These are phyloP conservation scores for Asterophora parasitica DNA, from an alignment of 768 basidiomycete species.

Conservation along the genomic window DNA sequence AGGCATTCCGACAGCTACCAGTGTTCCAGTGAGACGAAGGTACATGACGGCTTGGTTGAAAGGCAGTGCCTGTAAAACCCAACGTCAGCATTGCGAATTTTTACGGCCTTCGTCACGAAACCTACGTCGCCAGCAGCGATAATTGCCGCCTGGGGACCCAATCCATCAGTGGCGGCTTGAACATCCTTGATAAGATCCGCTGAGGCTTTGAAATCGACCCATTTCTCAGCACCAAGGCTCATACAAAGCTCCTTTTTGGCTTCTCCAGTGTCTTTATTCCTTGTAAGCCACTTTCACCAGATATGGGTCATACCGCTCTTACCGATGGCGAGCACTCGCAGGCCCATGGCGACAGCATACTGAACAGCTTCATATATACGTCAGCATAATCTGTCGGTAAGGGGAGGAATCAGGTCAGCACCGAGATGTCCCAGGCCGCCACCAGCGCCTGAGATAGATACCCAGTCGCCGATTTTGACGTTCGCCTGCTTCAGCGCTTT, in stretches of 20 bases:
- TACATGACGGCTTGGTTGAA: slow-evolving; percentile 62
- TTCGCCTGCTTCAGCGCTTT: slow-evolving; percentile 68
- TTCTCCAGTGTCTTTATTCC: slow-evolving; percentile 63
- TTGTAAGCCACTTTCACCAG: neutral
- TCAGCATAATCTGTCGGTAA: neutral
- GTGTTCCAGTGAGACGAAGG: slow-evolving; percentile 59
- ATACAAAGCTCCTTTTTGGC: slow-evolving; percentile 59
- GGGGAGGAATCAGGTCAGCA: slow-evolving; percentile 13
- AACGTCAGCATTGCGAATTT: too few relatives aligned
- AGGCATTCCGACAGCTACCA: slow-evolving; percentile 70
- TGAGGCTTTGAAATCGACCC: slow-evolving; percentile 71
- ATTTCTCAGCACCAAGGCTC: slow-evolving; percentile 54
- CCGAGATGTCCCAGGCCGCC: slow-evolving; percentile 79
- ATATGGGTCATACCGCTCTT: neutral
- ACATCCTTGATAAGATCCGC: slow-evolving; percentile 59
- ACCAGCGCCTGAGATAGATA: slow-evolving; percentile 71
- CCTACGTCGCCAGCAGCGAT: slow-evolving; percentile 51
- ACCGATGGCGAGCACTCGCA: slow-evolving; percentile 57
- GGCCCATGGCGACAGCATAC: slow-evolving; percentile 71
- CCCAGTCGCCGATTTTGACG: slow-evolving; percentile 60
- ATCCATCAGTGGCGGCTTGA: slow-evolving; percentile 53
- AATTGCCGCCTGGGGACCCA: slow-evolving; percentile 67
- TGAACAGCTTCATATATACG: slow-evolving; percentile 50
- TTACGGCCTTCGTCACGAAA: too few relatives aligned
- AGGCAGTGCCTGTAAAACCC: slow-evolving; percentile 28